Percentiles rank a stretch among this genome's conserved stretches.
Evolutionary conservation across 495 filamentous ascomycete genomes (phyloP).

Genomic region (Bombardia bombarda): DNA sequence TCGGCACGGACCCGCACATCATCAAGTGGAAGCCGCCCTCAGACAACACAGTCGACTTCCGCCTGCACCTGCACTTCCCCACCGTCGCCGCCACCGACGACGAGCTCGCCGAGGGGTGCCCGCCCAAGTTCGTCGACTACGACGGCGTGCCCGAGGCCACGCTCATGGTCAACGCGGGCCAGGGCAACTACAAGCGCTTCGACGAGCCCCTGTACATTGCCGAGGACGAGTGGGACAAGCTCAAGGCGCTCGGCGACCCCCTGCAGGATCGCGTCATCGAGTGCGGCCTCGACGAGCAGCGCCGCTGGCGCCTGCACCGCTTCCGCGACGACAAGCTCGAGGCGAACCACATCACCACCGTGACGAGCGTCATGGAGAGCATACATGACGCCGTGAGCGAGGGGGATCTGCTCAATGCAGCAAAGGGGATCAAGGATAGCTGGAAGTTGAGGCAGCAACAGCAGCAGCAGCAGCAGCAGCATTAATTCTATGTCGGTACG

Average conservation of each 20-base stretch:
- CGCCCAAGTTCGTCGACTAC: conserved; percentile 48
- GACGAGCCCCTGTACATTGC: conserved; percentile 56
- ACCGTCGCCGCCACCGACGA: conserved; percentile 58
- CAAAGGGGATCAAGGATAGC: conserved; percentile 58
- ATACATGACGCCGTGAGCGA: conserved; percentile 66
- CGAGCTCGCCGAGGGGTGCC: conserved; percentile 54
- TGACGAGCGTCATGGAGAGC: conserved; percentile 72
- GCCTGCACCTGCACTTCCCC: conserved; percentile 70
- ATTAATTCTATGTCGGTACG: neutral
- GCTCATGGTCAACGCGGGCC: conserved; percentile 41
- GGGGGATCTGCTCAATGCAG: conserved; percentile 44
- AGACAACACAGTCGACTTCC: conserved; percentile 92
- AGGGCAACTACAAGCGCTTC: conserved; percentile 50
- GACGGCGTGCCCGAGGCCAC: conserved; percentile 43
- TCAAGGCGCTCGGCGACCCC: conserved; percentile 61
- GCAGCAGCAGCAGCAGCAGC: conserved; percentile 8
- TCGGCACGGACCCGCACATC: conserved; percentile 85
- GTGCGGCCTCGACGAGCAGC: conserved; percentile 66
- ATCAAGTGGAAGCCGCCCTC: conserved; percentile 93
- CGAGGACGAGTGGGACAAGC: conserved; percentile 70
- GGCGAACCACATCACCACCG: conserved; percentile 78
- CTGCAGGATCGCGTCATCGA: conserved; percentile 83
- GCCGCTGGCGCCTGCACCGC: conserved; percentile 74
- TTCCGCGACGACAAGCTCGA: conserved; percentile 87
- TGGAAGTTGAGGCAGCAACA: conserved; percentile 52